Evolutionary conservation across 2,329 filamentous ascomycete species (phyloP).

Genomic region (Hypoxylon sp.): DNA sequence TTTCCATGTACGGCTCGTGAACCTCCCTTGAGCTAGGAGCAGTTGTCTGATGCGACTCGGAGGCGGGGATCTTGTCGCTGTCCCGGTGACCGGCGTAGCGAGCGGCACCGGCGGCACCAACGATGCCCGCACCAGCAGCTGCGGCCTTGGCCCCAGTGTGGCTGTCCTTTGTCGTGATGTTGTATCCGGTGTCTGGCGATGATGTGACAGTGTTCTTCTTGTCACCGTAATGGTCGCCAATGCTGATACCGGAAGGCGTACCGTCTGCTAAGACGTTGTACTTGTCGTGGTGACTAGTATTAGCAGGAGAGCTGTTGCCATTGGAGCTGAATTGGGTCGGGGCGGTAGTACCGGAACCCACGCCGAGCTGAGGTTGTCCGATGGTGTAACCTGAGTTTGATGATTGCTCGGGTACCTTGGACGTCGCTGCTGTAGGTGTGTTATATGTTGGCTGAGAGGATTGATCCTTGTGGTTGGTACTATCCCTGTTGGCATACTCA

Average conservation of each 20-base stretch:
- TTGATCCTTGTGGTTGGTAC: not conserved
- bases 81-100: slow-evolving; percentile 15
- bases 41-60: not conserved
- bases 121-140: slow-evolving; percentile 23
- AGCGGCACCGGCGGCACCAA: slow-evolving; percentile 16
- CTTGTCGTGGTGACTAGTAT: slow-evolving; percentile 27
- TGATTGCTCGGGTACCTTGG: slow-evolving; percentile 1
- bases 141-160: slow-evolving; percentile 27
- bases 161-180: slow-evolving; percentile 4
- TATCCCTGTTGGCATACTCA: slow-evolving; percentile 19
- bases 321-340: not conserved
- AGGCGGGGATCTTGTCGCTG: slow-evolving; percentile 4
- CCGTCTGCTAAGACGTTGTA: slow-evolving; percentile 47
- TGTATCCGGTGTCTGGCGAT: not conserved
- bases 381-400: slow-evolving; percentile 7
- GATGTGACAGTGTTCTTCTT: slow-evolving; percentile 1
- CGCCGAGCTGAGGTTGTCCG: slow-evolving; percentile 15
- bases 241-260: slow-evolving; percentile 46
- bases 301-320: not conserved
- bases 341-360: not conserved
- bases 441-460: slow-evolving; percentile 11
- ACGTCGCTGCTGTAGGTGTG: not conserved
- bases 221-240: slow-evolving; percentile 5
- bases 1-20: slow-evolving; percentile 11
- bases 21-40: not conserved